Conservation (phyloP, 257 asterid genomes). For the Apocynum venetum region DNA sequence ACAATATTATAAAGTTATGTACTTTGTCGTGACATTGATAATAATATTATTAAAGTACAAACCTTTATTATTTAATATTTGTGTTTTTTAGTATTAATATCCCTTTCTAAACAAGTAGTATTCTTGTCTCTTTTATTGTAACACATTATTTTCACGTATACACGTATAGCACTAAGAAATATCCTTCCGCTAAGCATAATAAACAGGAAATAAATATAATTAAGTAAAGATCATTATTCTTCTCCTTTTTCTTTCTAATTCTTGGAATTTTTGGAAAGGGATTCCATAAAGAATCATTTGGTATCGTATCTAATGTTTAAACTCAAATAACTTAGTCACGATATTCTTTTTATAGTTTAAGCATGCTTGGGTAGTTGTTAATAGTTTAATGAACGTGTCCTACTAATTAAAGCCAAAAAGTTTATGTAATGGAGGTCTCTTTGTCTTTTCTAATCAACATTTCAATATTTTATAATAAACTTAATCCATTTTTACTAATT, state of each 20-base stretch:
- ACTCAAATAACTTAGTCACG: neutral
- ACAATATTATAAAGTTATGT: neutral
- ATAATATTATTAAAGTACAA: neutral
- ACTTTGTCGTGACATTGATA: neutral
- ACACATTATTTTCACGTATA: neutral
- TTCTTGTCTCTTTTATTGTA: conserved; percentile 9
- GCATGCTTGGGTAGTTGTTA: conserved; percentile 6
- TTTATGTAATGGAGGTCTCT: conserved; percentile 6
- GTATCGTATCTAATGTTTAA: neutral
- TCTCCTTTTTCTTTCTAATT: neutral
- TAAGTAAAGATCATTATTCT: no score
- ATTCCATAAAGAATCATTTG: neutral
- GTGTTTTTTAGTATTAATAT: neutral
- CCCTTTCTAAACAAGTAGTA: neutral
- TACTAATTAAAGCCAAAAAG: conserved; percentile 3
- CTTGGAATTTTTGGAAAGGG: neutral
- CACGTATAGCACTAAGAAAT: neutral
- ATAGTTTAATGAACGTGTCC: neutral
- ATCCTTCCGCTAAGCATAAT: neutral
- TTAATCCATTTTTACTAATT: conserved; percentile 1
- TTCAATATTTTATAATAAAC: neutral
- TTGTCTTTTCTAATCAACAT: conserved; percentile 14
- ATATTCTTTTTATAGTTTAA: neutral
- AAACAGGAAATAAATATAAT: no score
- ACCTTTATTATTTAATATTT: neutral